These are phyloP conservation scores for Hylodesmum podocarpum DNA, from an alignment of 306 rosid species.

Conservation along the genomic window DNA sequence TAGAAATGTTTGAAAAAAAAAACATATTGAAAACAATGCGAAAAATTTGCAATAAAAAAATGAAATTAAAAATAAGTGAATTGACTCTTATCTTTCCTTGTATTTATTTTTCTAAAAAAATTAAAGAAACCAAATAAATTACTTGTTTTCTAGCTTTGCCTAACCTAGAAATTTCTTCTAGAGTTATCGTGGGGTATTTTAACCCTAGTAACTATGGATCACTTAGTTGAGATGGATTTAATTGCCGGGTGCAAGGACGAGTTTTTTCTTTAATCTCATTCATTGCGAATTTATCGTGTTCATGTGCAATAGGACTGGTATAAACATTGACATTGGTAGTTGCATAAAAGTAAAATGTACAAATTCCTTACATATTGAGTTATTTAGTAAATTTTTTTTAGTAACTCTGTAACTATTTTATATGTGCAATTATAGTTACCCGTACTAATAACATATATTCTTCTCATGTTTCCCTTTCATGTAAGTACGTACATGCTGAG, in stretches of 20 bases:
- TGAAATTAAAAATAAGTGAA: too few species aligned
- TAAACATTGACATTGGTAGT: neutral
- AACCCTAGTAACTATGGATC: too few species aligned
- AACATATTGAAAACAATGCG: too few species aligned
- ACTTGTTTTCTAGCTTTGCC: too few species aligned
- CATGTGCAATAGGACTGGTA: neutral
- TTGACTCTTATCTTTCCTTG: too few species aligned
- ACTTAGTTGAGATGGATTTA: neutral
- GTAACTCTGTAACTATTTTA: neutral
- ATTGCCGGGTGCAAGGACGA: neutral
- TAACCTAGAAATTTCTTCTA: too few species aligned
- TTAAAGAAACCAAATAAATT: too few species aligned
- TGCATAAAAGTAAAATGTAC: neutral
- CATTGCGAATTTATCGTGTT: neutral
- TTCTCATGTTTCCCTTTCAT: neutral
- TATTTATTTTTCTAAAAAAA: too few species aligned
- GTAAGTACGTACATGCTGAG: neutral
- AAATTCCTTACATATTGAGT: neutral
- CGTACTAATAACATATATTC: neutral
- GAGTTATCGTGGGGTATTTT: too few species aligned
- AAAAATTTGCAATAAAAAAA: too few species aligned
- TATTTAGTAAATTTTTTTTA: neutral
- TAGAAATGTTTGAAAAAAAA: too few species aligned
- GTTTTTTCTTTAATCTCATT: neutral
- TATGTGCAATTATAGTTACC: neutral